A percentile compares a stretch with the other conserved stretches of the same genome.
phyloP scores from a whole-genome alignment of 1,284 basidiomycete species.

The Filobasidium uniguttulatum region DNA sequence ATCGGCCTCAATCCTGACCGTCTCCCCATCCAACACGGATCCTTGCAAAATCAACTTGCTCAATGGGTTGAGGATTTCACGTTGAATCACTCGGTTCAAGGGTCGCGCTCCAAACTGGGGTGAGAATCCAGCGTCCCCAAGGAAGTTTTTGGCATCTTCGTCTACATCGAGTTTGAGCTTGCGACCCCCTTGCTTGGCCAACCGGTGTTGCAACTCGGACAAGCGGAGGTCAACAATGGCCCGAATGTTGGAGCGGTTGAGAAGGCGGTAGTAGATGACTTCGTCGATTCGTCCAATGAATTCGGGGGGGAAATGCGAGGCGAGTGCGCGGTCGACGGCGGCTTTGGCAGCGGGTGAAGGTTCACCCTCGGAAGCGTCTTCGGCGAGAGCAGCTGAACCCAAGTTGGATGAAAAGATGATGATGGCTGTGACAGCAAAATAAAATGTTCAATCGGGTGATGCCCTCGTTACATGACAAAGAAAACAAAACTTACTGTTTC shows the following conservation, averaged over 20 bases:
- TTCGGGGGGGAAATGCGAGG: slow-evolving; percentile 43
- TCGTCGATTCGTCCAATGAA: slow-evolving; percentile 45
- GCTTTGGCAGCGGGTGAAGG: slow-evolving; percentile 32
- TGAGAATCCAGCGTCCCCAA: slow-evolving; percentile 58
- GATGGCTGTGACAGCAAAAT: slow-evolving; percentile 21
- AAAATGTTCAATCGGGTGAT: not conserved
- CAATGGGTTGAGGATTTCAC: slow-evolving; percentile 82
- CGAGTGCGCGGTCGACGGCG: slow-evolving; percentile 41
- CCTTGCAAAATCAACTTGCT: slow-evolving; percentile 77
- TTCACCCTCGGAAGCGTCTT: slow-evolving; percentile 38
- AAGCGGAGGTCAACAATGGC: slow-evolving; percentile 43
- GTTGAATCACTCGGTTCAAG: slow-evolving; percentile 80
- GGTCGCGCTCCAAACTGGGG: slow-evolving; percentile 71
- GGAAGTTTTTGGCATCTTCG: slow-evolving; percentile 62
- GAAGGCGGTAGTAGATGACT: slow-evolving; percentile 44
- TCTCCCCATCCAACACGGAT: slow-evolving; percentile 67
- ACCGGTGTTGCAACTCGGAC: slow-evolving; percentile 51
- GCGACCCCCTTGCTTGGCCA: slow-evolving; percentile 48
- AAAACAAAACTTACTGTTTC: slow-evolving; percentile 20
- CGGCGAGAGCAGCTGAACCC: slow-evolving; percentile 43
- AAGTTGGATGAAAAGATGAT: slow-evolving; percentile 46
- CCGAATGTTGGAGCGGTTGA: slow-evolving; percentile 40
- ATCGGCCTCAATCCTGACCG: slow-evolving; percentile 64
- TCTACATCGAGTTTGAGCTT: slow-evolving; percentile 71
- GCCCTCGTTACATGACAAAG: not conserved